Percentiles rank a stretch among this genome's conserved stretches.
These are phyloP conservation scores for Fusarium beomiforme DNA, from an alignment of 2,329 filamentous ascomycete genomes.

Conservation along the genomic window DNA sequence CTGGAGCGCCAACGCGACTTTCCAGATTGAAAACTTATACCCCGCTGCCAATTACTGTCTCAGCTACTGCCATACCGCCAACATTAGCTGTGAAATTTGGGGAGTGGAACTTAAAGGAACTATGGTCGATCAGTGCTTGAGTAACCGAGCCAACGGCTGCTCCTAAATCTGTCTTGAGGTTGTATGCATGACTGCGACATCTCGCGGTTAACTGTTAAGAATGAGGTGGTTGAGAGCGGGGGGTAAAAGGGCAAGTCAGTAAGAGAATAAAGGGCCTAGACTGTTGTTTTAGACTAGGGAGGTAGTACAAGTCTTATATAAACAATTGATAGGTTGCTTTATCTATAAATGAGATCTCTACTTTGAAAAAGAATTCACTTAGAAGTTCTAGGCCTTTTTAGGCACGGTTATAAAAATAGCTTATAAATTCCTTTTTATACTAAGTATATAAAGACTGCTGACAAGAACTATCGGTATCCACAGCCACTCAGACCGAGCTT, in stretches of 20 bases:
- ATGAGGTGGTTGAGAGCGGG: not conserved
- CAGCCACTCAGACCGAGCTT: too few relatives aligned
- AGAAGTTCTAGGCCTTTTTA: too few relatives aligned
- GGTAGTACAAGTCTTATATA: not conserved
- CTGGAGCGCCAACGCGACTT: not conserved
- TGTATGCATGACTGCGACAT: not conserved
- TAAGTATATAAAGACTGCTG: too few relatives aligned
- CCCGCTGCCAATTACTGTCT: not conserved
- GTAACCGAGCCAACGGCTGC: not conserved
- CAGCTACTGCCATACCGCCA: not conserved
- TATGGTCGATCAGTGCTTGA: not conserved
- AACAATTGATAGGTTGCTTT: accelerated
- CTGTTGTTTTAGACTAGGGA: too few relatives aligned
- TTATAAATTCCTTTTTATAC: too few relatives aligned
- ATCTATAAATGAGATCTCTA: accelerated
- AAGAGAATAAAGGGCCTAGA: not conserved
- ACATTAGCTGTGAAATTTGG: not conserved
- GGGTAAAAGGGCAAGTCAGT: too few relatives aligned
- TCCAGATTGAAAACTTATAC: not conserved
- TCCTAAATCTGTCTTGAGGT: not conserved
- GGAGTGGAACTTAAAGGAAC: not conserved
- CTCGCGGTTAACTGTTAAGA: not conserved
- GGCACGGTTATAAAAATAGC: too few relatives aligned
- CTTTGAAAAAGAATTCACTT: too few relatives aligned
- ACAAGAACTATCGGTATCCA: too few relatives aligned